These are phyloP conservation scores for Lathyrus oleraceus DNA, from an alignment of 306 rosid genomes.

Conservation along the genomic window DNA sequence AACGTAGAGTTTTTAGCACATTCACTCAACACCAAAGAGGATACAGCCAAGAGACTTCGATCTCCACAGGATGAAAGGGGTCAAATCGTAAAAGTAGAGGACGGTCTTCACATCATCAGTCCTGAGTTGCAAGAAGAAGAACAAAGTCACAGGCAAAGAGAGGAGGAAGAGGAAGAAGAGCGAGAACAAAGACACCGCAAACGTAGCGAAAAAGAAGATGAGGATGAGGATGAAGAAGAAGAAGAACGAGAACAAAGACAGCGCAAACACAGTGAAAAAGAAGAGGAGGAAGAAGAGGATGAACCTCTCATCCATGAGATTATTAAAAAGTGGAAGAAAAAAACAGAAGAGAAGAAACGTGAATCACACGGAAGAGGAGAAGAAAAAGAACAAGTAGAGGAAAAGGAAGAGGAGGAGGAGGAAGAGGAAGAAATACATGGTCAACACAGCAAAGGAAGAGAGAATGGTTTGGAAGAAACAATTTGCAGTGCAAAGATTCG, in stretches of 20 bases:
- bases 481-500: constrained; percentile 35
- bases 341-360: neutral
- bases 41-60: constrained; percentile 40
- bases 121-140: constrained; percentile 33
- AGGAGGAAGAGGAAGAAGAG: neutral
- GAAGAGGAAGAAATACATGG: neutral
- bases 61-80: constrained; percentile 31
- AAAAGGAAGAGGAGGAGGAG: neutral
- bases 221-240: neutral
- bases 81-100: constrained; percentile 47
- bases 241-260: neutral
- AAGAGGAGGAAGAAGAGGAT: neutral
- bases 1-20: constrained; percentile 37
- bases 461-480: constrained; percentile 44
- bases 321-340: neutral
- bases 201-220: neutral
- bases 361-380: neutral
- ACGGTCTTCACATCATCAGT: constrained; percentile 36
- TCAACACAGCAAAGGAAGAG: neutral
- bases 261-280: neutral
- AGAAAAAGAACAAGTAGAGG: neutral
- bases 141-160: neutral
- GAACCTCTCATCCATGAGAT: neutral
- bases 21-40: constrained; percentile 33
- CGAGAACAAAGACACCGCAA: neutral